A percentile compares a stretch with the other conserved stretches of the same genome.
Evolutionary conservation across 2,329 filamentous ascomycete species (phyloP).

Genomic region (Rhynchosporium secalis): DNA sequence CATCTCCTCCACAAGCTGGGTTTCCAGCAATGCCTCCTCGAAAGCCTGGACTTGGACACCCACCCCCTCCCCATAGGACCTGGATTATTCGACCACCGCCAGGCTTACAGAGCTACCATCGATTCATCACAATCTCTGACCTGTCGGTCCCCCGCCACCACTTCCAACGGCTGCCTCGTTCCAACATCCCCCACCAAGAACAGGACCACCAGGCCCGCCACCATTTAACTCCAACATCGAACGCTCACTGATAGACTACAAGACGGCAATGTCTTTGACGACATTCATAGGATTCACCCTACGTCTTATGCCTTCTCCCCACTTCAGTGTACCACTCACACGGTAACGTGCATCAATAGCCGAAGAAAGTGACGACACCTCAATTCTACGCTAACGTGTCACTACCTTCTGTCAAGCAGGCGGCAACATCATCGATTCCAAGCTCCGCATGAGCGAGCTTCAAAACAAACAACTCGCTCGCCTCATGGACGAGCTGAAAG

Average conservation of each 20-base stretch:
- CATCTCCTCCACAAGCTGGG: neutral
- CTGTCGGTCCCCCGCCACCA: neutral
- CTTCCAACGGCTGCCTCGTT: neutral
- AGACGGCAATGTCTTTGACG: slow-evolving; percentile 24
- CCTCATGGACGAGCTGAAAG: slow-evolving; percentile 29
- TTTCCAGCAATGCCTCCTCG: neutral
- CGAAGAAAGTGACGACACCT: slow-evolving; percentile 18
- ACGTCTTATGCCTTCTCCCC: slow-evolving; percentile 15
- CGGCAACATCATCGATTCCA: slow-evolving; percentile 23
- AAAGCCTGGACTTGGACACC: too few species aligned
- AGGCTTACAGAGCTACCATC: neutral
- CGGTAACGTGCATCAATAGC: slow-evolving; percentile 26
- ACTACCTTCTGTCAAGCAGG: slow-evolving; percentile 18
- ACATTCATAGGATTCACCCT: slow-evolving; percentile 31
- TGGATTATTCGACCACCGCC: neutral
- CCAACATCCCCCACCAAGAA: neutral
- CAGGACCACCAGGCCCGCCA: too few species aligned
- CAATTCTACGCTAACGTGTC: slow-evolving; percentile 18
- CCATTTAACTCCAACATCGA: too few species aligned
- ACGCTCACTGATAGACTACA: slow-evolving; percentile 17
- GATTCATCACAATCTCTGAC: too few species aligned
- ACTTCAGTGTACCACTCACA: neutral
- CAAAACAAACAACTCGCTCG: slow-evolving; percentile 29
- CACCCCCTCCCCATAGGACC: too few species aligned
- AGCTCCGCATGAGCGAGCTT: slow-evolving; percentile 28